Conservation (phyloP, 106 monocot genomes). For the Apostasia ramifera region DNA sequence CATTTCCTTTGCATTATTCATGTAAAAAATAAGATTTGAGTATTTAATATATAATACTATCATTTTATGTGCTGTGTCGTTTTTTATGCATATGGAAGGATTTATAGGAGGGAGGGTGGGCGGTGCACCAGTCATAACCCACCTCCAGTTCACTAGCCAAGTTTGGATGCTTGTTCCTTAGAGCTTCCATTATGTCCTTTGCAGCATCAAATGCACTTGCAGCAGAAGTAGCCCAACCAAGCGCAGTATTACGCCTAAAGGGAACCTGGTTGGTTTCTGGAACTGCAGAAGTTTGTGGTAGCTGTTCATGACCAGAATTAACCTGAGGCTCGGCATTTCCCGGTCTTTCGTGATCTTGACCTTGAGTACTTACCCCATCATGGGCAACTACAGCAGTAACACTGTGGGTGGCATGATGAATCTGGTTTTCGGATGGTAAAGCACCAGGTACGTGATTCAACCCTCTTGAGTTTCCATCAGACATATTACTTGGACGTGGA, state of each 20-base stretch:
- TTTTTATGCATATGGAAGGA: not conserved
- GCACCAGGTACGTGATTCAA: slow-evolving; percentile 28
- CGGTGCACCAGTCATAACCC: not conserved
- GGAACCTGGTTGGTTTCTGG: slow-evolving; percentile 31
- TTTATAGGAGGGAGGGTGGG: not conserved
- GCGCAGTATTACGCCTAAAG: slow-evolving; percentile 46
- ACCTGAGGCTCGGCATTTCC: slow-evolving; percentile 35
- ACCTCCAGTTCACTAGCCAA: slow-evolving; percentile 97
- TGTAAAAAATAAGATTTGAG: too few species aligned
- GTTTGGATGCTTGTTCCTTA: slow-evolving; percentile 90
- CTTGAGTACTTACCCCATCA: slow-evolving; percentile 67
- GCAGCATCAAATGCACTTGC: slow-evolving; percentile 95
- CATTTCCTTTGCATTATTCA: too few species aligned
- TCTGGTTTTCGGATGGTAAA: slow-evolving; percentile 42
- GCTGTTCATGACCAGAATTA: slow-evolving; percentile 51
- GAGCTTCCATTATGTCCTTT: slow-evolving; percentile 97
- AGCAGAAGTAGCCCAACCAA: slow-evolving; percentile 78
- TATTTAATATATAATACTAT: too few species aligned
- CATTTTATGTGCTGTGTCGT: too few species aligned
- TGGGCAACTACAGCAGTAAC: slow-evolving; percentile 34
- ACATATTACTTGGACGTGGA: slow-evolving; percentile 34
- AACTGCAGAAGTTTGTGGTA: slow-evolving; percentile 35
- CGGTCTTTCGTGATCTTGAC: slow-evolving; percentile 62
- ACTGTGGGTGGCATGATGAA: slow-evolving; percentile 41
- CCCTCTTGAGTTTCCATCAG: slow-evolving; percentile 51